A percentile compares a stretch with the other conserved stretches of the same genome.
phyloP scores from a whole-genome alignment of 768 basidiomycete species.

The Nidularia pulvinata region DNA sequence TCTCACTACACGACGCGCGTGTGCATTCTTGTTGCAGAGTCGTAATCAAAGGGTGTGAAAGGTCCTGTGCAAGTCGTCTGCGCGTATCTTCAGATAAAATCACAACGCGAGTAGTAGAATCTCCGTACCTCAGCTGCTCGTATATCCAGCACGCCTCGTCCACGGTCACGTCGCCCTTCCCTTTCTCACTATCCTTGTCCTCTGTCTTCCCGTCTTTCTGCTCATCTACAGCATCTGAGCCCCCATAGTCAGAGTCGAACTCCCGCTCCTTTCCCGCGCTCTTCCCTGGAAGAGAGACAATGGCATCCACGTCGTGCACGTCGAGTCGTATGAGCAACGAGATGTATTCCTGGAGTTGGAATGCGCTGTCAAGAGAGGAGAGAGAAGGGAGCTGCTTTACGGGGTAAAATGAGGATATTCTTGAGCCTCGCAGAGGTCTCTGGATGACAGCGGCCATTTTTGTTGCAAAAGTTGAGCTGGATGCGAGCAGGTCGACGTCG shows the following conservation, averaged over 20 bases:
- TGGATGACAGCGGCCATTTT: constrained; percentile 46
- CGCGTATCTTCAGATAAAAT: not conserved
- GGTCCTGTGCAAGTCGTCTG: constrained; percentile 87
- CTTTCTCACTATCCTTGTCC: constrained; percentile 33
- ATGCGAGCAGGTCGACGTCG: too few species aligned
- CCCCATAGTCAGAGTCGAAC: constrained; percentile 19
- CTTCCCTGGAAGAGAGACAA: constrained; percentile 75
- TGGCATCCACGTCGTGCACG: constrained; percentile 84
- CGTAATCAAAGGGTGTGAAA: constrained; percentile 84
- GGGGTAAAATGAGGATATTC: constrained; percentile 81
- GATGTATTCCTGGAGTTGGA: constrained; percentile 95
- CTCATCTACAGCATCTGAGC: too few species aligned
- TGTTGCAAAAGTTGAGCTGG: too few species aligned
- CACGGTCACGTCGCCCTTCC: constrained; percentile 53
- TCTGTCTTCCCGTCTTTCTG: constrained; percentile 32
- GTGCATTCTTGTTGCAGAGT: constrained; percentile 88
- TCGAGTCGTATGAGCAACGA: constrained; percentile 83
- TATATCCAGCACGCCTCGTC: constrained; percentile 89
- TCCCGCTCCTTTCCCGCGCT: constrained; percentile 21
- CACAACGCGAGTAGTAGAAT: not conserved
- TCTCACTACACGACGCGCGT: constrained; percentile 86
- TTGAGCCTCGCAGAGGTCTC: constrained; percentile 73
- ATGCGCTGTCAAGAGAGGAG: constrained; percentile 83
- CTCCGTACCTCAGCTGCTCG: constrained; percentile 44
- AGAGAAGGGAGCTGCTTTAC: constrained; percentile 70